phyloP scores from a whole-genome alignment of 257 asterid genomes.

The Gentiana macrophylla region DNA sequence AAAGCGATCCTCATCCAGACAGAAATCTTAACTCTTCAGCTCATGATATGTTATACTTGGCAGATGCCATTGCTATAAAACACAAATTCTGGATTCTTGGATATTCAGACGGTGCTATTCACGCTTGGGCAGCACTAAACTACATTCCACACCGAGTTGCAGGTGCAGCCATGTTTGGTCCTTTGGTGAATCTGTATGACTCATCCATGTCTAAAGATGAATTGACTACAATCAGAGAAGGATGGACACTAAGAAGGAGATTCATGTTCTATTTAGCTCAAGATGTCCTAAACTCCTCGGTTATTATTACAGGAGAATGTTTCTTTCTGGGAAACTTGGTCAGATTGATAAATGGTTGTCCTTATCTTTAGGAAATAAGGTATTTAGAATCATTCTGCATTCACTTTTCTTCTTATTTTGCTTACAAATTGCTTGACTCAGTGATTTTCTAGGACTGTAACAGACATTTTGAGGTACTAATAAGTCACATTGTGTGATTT shows the following conservation, averaged over 20 bases:
- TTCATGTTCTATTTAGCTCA: constrained; percentile 48
- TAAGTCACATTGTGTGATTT: neutral
- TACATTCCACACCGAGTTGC: constrained; percentile 60
- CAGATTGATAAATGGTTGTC: constrained; percentile 60
- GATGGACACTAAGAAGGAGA: constrained; percentile 53
- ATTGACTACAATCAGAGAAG: constrained; percentile 52
- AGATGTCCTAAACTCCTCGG: constrained; percentile 58
- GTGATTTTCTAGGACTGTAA: neutral
- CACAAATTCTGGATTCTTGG: constrained; percentile 84
- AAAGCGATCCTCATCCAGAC: constrained; percentile 68
- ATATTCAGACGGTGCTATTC: constrained; percentile 64
- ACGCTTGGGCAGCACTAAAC: constrained; percentile 85
- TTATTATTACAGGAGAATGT: constrained; percentile 46
- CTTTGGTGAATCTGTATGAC: constrained; percentile 72
- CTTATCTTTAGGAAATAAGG: constrained; percentile 58
- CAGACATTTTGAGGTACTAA: neutral
- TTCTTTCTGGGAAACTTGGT: constrained; percentile 78
- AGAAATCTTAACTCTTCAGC: constrained; percentile 75
- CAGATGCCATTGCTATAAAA: constrained; percentile 40
- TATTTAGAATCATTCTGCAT: constrained; percentile 2
- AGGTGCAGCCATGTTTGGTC: constrained; percentile 82
- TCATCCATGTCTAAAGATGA: constrained; percentile 71
- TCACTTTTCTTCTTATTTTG: neutral
- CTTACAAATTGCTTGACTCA: too few relatives aligned
- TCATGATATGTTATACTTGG: constrained; percentile 54